phyloP scores from a whole-genome alignment of 2,329 filamentous ascomycete species.

The Pseudocercospora eumusae region DNA sequence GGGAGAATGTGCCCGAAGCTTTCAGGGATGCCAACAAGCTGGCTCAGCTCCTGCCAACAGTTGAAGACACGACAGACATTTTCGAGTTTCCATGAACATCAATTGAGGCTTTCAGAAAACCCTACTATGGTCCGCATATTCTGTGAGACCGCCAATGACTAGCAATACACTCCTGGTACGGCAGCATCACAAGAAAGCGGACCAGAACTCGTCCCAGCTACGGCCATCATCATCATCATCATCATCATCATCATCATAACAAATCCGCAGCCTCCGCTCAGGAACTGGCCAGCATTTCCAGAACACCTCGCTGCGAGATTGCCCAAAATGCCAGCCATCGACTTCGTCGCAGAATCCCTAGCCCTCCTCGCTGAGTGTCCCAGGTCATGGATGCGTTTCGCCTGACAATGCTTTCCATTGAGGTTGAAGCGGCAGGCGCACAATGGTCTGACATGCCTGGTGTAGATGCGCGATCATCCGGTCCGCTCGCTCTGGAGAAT shows the following conservation, averaged over 20 bases:
- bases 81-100: constrained; percentile 33
- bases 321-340: not conserved
- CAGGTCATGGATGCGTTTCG: not conserved
- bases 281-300: not conserved
- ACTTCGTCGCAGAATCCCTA: not conserved
- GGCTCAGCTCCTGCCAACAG: constrained; percentile 66
- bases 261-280: not conserved
- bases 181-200: not conserved
- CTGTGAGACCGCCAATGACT: not conserved
- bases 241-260: not conserved
- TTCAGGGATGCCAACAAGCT: constrained; percentile 79
- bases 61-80: constrained; percentile 67
- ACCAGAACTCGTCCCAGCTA: not conserved
- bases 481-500: too few relatives aligned
- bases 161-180: not conserved
- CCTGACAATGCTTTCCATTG: not conserved
- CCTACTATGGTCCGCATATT: not conserved
- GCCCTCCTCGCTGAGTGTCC: not conserved
- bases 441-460: too few relatives aligned
- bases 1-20: constrained; percentile 73
- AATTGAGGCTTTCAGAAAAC: not conserved
- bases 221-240: too few relatives aligned
- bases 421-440: not conserved
- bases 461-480: too few relatives aligned
- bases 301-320: not conserved